A percentile compares a stretch with the other conserved stretches of the same genome.
Conservation (phyloP, 2,329 filamentous ascomycete species). For the Penicillium sclerotiorum region DNA sequence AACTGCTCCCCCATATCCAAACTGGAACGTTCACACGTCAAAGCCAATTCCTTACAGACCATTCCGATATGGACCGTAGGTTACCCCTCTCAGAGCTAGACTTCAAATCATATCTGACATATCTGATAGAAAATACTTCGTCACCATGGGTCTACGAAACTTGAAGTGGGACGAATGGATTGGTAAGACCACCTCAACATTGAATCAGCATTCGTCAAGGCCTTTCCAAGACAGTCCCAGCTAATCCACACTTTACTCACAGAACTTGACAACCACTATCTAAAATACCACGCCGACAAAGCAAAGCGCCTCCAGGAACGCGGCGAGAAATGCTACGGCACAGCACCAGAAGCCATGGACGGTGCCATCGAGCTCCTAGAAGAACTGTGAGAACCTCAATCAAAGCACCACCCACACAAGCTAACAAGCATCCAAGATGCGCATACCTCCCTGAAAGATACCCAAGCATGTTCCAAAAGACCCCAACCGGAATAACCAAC, state of each 20-base stretch:
- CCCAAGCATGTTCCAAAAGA: constrained; percentile 68
- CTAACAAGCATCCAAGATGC: constrained; percentile 31
- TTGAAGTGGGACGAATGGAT: constrained; percentile 77
- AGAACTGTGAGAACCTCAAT: constrained; percentile 56
- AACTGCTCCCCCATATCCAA: constrained; percentile 61
- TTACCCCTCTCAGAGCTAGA: constrained; percentile 6
- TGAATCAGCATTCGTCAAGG: neutral
- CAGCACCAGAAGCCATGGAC: constrained; percentile 69
- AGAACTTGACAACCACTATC: constrained; percentile 80
- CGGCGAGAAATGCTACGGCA: constrained; percentile 67
- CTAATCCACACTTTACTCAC: neutral
- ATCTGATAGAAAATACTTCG: constrained; percentile 61
- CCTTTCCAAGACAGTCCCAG: too few relatives aligned
- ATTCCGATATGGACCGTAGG: constrained; percentile 71
- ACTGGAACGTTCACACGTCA: constrained; percentile 69
- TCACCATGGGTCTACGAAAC: constrained; percentile 75
- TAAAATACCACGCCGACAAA: constrained; percentile 73
- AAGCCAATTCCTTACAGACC: constrained; percentile 77
- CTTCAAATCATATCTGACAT: constrained; percentile 6
- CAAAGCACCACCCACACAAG: neutral
- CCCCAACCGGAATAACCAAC: constrained; percentile 68
- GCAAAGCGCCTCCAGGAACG: constrained; percentile 67
- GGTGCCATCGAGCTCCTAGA: constrained; percentile 76
- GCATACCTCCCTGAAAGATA: constrained; percentile 75
- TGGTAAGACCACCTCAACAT: constrained; percentile 29